phyloP scores from a whole-genome alignment of 495 filamentous ascomycete genomes.

The Talaromyces ruber region DNA sequence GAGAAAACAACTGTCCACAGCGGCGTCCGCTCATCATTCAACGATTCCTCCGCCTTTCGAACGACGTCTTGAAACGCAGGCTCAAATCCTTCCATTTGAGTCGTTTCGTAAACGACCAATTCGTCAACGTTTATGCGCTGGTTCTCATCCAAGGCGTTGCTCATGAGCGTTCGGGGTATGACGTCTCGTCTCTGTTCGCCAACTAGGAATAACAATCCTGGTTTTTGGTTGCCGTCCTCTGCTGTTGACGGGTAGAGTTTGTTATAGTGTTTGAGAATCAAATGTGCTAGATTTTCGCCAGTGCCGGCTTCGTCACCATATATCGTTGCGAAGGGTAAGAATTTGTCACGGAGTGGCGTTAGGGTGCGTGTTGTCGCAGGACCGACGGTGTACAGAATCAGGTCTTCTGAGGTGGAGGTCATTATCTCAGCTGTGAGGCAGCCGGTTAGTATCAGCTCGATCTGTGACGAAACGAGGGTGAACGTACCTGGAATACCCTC shows the following conservation, averaged over 20 bases:
- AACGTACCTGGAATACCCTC: neutral
- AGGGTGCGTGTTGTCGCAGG: conserved; percentile 79
- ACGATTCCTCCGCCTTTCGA: conserved; percentile 16
- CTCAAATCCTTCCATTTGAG: conserved; percentile 66
- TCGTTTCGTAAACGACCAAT: conserved; percentile 76
- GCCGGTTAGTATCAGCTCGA: neutral
- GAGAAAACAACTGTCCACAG: conserved; percentile 93
- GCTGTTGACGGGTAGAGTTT: conserved; percentile 8
- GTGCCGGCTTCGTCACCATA: conserved; percentile 74
- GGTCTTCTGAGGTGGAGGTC: conserved; percentile 32
- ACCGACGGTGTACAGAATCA: conserved; percentile 81
- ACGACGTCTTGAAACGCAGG: conserved; percentile 45
- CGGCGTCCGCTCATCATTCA: conserved; percentile 6
- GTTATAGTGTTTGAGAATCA: conserved; percentile 70
- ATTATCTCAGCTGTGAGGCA: neutral
- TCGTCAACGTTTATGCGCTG: conserved; percentile 60
- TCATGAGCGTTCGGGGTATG: conserved; percentile 72
- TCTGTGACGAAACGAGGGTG: neutral
- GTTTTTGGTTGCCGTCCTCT: conserved; percentile 29
- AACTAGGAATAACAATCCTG: conserved; percentile 72
- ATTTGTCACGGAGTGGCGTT: conserved; percentile 39
- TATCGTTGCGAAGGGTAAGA: conserved; percentile 42
- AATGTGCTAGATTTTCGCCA: conserved; percentile 65
- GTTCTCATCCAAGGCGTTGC: conserved; percentile 23
- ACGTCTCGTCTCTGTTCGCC: conserved; percentile 82